Base-by-base conservation (phyloP, 2,329 filamentous ascomycete species). In the Sclerotinia borealis region DNA sequence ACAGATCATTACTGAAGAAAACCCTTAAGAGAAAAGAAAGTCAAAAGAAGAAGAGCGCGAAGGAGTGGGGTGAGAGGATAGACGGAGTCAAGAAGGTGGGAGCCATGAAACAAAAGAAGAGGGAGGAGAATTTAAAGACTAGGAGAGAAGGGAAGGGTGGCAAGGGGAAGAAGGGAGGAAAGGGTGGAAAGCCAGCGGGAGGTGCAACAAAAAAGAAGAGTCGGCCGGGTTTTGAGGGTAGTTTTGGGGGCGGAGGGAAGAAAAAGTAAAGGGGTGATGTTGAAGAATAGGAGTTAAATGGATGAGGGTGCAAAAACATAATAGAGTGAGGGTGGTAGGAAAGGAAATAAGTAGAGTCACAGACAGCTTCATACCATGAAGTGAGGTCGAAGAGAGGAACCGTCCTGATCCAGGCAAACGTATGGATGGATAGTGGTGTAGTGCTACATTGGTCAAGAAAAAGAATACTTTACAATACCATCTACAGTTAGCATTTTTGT, bases 11-110 rank as follows among this genome's bases (percentile, higher is more conserved):
- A 63, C 82, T 99, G 34, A 97, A 96, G 82, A 97, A 96, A 81
- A 90, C 93, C 0, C 81, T 98, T 69, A 97, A 97, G 83, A 87
- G 93, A 69, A 96, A 96, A 79, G 92, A 97, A 72, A 86, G 88
- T 69, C 80, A 84, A 59, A 98, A 97, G 85, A 89, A 88, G 77
- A 96, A 95, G 85, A 96, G 91, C 74, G 91, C 92, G 75, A 88
- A 89, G 74, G 92, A 95, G 73, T 98, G 95, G 91, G 83, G 79
- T 52, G 89, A 92, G 63, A 83, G 91, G 55, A 78, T 85, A 45
- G 85, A 89, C 34, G 88, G 87, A 36, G 86, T 98, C 55, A 83
- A 85, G 68, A 89, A 90, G 77, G 81, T 89, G 55, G 89, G 90
- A 74, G 89, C 91, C 60, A 87, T 90, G 70, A 88, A 87, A 74